Conservation (phyloP, 2,329 filamentous ascomycete genomes). For the Penicillium sp. region DNA sequence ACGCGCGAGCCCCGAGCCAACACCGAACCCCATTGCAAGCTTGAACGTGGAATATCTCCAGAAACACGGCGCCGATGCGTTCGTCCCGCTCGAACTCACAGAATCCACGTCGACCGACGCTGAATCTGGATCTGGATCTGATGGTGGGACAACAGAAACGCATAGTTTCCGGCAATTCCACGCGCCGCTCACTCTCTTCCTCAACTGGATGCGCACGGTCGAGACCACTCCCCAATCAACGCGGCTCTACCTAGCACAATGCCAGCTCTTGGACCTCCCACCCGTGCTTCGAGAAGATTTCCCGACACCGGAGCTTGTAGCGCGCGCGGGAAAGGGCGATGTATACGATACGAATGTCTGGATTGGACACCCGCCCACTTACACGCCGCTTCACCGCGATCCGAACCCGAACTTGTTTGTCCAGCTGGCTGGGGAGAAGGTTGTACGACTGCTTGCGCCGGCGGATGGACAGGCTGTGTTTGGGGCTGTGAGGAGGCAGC, state of each 20-base stretch:
- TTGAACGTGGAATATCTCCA: conserved; percentile 48
- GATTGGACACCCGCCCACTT: conserved; percentile 82
- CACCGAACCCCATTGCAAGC: conserved; percentile 24
- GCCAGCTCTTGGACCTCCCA: conserved; percentile 69
- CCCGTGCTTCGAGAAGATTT: conserved; percentile 62
- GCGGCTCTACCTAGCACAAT: conserved; percentile 83
- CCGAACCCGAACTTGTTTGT: conserved; percentile 93
- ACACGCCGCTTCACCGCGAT: conserved; percentile 86
- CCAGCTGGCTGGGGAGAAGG: conserved; percentile 73
- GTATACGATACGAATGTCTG: conserved; percentile 86
- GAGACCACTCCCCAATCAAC: conserved; percentile 26
- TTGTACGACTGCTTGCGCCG: conserved; percentile 69
- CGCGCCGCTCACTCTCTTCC: conserved; percentile 61
- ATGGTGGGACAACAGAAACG: conserved; percentile 7
- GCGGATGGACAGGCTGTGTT: conserved; percentile 65
- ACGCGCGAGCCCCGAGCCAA: conserved; percentile 31
- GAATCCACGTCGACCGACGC: not conserved
- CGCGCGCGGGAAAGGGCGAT: conserved; percentile 68
- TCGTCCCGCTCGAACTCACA: conserved; percentile 62
- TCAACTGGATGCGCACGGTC: conserved; percentile 50
- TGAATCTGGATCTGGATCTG: not conserved
- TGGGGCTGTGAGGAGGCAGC: conserved; percentile 44
- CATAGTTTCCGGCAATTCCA: conserved; percentile 48
- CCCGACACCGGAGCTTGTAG: conserved; percentile 65
- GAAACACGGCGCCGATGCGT: conserved; percentile 46